Evolutionary conservation across 208 protist species (phyloP).

Genomic region (Tetramitus jugosus): DNA sequence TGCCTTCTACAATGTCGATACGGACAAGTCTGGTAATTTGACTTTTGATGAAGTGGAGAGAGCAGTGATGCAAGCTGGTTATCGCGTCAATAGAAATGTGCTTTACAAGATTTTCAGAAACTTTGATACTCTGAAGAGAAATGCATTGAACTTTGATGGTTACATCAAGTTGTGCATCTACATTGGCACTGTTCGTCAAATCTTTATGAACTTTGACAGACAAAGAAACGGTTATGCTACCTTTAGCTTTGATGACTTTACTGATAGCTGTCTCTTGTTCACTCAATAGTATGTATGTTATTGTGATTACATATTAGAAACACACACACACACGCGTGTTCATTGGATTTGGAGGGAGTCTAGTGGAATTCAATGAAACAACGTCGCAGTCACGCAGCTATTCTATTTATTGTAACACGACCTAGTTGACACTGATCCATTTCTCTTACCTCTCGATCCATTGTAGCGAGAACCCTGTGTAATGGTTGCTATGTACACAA

Average conservation of each 20-base stretch:
- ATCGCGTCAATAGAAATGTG: neutral
- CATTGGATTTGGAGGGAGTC: too few relatives aligned
- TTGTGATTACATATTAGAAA: too few relatives aligned
- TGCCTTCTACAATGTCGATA: slow-evolving; percentile 17
- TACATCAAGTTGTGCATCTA: neutral
- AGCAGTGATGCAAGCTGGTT: slow-evolving; percentile 19
- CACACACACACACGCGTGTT: too few relatives aligned
- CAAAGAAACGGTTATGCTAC: neutral
- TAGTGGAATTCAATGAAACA: too few relatives aligned
- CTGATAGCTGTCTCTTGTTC: neutral
- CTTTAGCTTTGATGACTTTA: neutral
- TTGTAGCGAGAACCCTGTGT: too few relatives aligned
- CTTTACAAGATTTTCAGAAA: slow-evolving; percentile 5
- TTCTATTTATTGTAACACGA: too few relatives aligned
- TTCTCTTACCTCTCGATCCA: too few relatives aligned
- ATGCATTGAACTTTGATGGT: neutral
- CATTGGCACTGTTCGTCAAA: neutral
- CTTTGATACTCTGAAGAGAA: slow-evolving; percentile 11
- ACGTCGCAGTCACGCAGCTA: too few relatives aligned
- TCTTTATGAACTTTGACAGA: neutral
- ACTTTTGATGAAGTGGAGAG: slow-evolving; percentile 10
- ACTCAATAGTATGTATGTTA: too few relatives aligned
- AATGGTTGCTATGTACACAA: too few relatives aligned
- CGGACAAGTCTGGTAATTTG: slow-evolving; percentile 17
- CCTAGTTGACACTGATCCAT: too few relatives aligned